These are phyloP conservation scores for Galerina marginata DNA, from an alignment of 768 basidiomycete species.

Conservation along the genomic window DNA sequence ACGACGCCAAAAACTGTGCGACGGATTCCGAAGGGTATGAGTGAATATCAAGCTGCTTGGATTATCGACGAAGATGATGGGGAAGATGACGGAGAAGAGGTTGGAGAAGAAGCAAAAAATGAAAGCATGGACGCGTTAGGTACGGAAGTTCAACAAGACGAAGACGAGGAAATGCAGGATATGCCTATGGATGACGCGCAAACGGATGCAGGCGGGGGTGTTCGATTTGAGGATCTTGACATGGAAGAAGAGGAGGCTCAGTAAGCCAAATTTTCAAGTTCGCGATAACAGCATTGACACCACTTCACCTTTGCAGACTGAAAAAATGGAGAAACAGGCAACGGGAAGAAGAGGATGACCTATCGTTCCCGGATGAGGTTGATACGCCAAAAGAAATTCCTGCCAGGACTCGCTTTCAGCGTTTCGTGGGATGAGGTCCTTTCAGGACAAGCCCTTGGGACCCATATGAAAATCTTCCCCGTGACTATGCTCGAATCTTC, in stretches of 20 bases:
- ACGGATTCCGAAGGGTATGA: constrained; percentile 92
- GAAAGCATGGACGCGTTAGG: constrained; percentile 40
- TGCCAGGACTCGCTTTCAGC: constrained; percentile 84
- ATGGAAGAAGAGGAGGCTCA: constrained; percentile 86
- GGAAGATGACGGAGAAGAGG: constrained; percentile 36
- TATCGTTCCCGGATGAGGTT: constrained; percentile 93
- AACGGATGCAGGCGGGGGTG: constrained; percentile 61
- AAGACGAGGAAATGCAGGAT: constrained; percentile 69
- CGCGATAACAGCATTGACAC: not conserved
- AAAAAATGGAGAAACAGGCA: constrained; percentile 71
- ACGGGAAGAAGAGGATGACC: constrained; percentile 80
- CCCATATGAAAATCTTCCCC: constrained; percentile 92
- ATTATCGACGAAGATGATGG: constrained; percentile 84
- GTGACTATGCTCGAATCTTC: constrained; percentile 94
- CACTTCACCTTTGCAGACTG: constrained; percentile 48
- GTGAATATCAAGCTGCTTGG: constrained; percentile 97
- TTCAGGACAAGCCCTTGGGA: constrained; percentile 98
- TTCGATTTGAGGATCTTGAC: constrained; percentile 78
- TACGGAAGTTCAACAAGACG: constrained; percentile 47
- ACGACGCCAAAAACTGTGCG: constrained; percentile 84
- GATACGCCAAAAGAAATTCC: constrained; percentile 89
- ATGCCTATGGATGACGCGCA: constrained; percentile 63
- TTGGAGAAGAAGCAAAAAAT: constrained; percentile 47
- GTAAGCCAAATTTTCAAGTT: constrained; percentile 52
- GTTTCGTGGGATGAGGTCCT: constrained; percentile 91